These are phyloP conservation scores for Fonsecaea multimorphosa DNA, from an alignment of 2,329 filamentous ascomycete genomes.

Conservation along the genomic window DNA sequence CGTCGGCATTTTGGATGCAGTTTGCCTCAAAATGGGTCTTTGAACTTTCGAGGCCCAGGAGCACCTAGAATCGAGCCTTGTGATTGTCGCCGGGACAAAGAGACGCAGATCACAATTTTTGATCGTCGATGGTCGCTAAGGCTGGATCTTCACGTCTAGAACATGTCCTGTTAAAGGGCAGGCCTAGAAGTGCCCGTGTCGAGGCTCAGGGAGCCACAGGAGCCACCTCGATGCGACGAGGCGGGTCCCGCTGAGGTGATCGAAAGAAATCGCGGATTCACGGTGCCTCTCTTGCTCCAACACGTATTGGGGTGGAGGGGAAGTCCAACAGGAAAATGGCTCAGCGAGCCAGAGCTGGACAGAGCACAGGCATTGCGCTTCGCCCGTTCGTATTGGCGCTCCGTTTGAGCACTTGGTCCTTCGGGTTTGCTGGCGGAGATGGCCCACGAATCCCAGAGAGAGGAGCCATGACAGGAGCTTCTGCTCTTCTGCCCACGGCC, in stretches of 20 bases:
- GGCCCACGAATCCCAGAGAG: slow-evolving; percentile 19
- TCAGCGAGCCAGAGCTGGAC: slow-evolving; percentile 10
- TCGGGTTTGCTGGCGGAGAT: slow-evolving; percentile 25
- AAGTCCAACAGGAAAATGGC: slow-evolving; percentile 21
- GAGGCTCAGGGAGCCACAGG: background rate
- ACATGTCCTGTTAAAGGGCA: slow-evolving; percentile 27
- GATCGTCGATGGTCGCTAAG: slow-evolving; percentile 21
- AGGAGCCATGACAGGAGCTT: slow-evolving; percentile 9
- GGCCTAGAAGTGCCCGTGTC: background rate
- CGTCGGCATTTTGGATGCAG: slow-evolving; percentile 11
- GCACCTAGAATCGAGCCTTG: background rate
- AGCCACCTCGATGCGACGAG: background rate
- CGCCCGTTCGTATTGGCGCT: slow-evolving; percentile 15
- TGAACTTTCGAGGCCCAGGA: background rate
- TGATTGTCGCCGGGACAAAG: slow-evolving; percentile 1
- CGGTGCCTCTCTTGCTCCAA: slow-evolving; percentile 20
- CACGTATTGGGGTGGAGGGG: background rate
- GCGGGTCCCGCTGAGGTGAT: slow-evolving; percentile 25
- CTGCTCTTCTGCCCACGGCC: background rate
- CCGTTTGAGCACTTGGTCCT: slow-evolving; percentile 16
- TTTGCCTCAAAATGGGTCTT: slow-evolving; percentile 9
- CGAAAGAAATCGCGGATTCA: slow-evolving; percentile 19
- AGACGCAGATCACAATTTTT: slow-evolving; percentile 22
- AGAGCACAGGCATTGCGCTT: slow-evolving; percentile 11
- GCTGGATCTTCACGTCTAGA: slow-evolving; percentile 27